These are phyloP conservation scores for Heliosperma pusillum DNA, from an alignment of 148 eudicot species.

Conservation along the genomic window DNA sequence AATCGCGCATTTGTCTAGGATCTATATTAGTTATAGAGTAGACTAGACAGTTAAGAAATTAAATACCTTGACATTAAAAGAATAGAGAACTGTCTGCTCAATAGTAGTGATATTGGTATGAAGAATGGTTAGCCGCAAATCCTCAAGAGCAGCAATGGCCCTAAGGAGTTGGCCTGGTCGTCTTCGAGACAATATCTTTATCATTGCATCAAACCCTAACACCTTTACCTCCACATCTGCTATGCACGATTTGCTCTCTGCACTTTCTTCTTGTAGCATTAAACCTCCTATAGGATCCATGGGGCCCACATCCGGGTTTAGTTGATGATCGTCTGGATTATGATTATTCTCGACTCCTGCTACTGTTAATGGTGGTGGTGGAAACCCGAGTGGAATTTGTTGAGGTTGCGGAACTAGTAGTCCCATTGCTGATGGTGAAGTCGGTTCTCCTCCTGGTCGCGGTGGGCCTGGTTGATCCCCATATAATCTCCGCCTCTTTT, in stretches of 20 bases:
- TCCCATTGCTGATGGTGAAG: constrained; percentile 29
- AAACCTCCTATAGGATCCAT: constrained; percentile 35
- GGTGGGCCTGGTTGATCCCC: constrained; percentile 43
- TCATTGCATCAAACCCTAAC: constrained; percentile 80
- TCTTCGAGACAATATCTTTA: constrained; percentile 81
- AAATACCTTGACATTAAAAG: constrained; percentile 91
- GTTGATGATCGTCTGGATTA: constrained; percentile 16
- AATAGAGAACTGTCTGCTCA: constrained; percentile 94
- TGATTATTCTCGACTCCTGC: constrained; percentile 1
- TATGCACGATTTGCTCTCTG: constrained; percentile 80
- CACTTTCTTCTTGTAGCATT: constrained; percentile 49
- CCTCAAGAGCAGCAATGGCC: constrained; percentile 80
- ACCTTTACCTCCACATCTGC: constrained; percentile 92
- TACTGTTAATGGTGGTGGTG: constrained; percentile 13
- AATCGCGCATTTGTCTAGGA: too few relatives aligned
- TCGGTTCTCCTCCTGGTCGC: constrained; percentile 36
- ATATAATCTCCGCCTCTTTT: constrained; percentile 72
- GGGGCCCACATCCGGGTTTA: constrained; percentile 28
- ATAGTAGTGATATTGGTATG: constrained; percentile 93
- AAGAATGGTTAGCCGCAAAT: constrained; percentile 71
- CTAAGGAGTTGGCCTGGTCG: constrained; percentile 78
- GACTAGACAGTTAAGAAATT: not conserved
- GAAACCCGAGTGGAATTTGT: constrained; percentile 38
- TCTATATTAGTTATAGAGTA: too few relatives aligned
- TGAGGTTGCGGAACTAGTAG: constrained; percentile 23